Evolutionary conservation across 345 rosid species (phyloP).

Genomic region (Salix caprea): DNA sequence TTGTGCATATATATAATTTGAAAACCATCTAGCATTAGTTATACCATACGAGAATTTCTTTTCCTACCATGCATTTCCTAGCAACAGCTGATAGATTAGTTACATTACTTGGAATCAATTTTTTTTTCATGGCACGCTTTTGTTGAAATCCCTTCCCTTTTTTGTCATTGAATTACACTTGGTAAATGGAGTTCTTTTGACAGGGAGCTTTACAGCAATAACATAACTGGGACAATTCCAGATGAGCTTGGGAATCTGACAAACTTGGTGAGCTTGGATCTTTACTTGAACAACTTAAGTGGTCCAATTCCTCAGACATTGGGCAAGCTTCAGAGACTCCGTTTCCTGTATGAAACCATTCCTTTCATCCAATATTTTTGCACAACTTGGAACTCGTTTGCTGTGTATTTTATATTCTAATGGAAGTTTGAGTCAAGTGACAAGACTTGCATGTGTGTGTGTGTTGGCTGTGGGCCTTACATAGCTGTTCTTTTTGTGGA

Average conservation of each 20-base stretch:
- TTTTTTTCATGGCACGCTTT: background rate
- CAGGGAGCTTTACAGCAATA: conserved; percentile 85
- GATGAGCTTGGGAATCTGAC: conserved; percentile 81
- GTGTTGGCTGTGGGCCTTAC: background rate
- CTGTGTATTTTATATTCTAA: background rate
- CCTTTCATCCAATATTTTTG: background rate
- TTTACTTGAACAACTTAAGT: conserved; percentile 59
- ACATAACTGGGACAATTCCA: conserved; percentile 63
- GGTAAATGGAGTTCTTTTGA: conserved; percentile 19
- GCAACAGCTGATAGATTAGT: background rate
- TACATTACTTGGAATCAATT: background rate
- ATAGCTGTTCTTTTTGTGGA: background rate
- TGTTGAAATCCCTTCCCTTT: background rate
- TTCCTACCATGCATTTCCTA: background rate
- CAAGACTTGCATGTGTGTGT: background rate
- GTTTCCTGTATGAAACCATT: conserved; percentile 58
- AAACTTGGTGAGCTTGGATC: conserved; percentile 90
- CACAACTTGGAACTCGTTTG: background rate
- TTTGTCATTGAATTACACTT: background rate
- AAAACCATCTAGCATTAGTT: background rate
- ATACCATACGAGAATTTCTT: background rate
- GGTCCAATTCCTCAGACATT: conserved; percentile 60
- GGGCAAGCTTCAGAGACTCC: conserved; percentile 53
- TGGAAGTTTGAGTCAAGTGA: background rate
- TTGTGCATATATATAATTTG: background rate